Evolutionary conservation across 2,329 filamentous ascomycete species (phyloP), one percentile per base, ranked within the genome.

Genomic region (Thermoascus crustaceus): DNA sequence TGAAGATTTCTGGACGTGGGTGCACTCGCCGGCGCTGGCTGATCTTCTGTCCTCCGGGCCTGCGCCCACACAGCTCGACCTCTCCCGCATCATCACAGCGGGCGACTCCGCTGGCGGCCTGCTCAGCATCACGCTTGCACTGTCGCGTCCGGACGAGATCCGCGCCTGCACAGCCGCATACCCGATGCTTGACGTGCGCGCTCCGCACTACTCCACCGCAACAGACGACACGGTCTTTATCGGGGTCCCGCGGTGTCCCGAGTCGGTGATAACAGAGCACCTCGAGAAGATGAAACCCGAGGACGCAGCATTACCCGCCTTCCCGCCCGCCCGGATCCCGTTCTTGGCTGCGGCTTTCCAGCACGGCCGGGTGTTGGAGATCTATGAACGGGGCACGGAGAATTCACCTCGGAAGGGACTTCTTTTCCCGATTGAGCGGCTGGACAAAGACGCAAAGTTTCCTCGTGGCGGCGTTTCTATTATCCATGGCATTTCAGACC

Each of bases 1-100:
- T 1, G 29, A 45, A 4, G 62, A 67, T 42, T 67, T 69, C 44
- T 72, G 63, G 64, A 42, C 38, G 7, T 72, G 69, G 68, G 42
- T 68, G 25, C 41, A 42, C 19, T 32, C 19, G 0, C 22, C 44
- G 1, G 20, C 36, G 0, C 30, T 49, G 1, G 9, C 32, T 1
- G 22, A 42, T 3, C 19, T 51, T 1, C 42, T 55, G 2, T 32
- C 38, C 0, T 21, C 32, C 1, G 34, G 44, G 25, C 31, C 41
- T 3, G 40, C 25, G 2, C 38, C 44, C 0, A 47, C 47, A 3
- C 21, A 45, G 13, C 31, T 50, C 0, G 53, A 58, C 16, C 42
- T 54, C 4, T 17, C 37, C 18, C 52, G 53, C 1, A 44, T 58
- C 20, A 32, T 60, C 3, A 44, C 45, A 0, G 35, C 44, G 2